These are phyloP conservation scores for Coemansia sp. DNA, from an alignment of 192 early-diverging fungal species.

Conservation along the genomic window DNA sequence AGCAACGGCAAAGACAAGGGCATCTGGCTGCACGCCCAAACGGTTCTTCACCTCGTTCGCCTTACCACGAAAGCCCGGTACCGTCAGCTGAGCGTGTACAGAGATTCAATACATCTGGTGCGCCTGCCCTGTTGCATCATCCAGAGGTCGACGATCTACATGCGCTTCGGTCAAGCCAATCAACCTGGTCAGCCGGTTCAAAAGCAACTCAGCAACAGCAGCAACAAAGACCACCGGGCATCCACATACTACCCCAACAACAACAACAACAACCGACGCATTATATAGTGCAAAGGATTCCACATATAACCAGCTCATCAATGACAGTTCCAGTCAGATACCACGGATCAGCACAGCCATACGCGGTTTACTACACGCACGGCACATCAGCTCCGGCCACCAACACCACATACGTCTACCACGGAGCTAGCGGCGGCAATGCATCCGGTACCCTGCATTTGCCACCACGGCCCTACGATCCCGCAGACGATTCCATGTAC, in stretches of 20 bases:
- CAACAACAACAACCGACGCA: background rate
- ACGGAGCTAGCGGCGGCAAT: conserved; percentile 9
- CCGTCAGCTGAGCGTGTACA: background rate
- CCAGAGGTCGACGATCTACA: conserved; percentile 50
- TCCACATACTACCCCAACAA: background rate
- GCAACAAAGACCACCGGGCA: background rate
- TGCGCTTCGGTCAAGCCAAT: conserved; percentile 33
- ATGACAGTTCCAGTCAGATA: conserved; percentile 35
- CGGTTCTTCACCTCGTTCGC: conserved; percentile 22
- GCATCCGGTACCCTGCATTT: background rate
- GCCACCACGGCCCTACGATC: background rate
- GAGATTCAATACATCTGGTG: background rate
- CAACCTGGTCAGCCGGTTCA: background rate
- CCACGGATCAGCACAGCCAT: conserved; percentile 49
- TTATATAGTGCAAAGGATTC: background rate
- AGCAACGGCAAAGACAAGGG: background rate
- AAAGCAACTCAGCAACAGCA: conserved; percentile 4
- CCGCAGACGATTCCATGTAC: background rate
- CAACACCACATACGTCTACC: conserved; percentile 14
- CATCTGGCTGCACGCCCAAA: background rate
- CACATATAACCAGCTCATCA: background rate
- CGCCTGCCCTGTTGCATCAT: conserved; percentile 1
- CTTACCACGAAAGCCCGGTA: conserved; percentile 13
- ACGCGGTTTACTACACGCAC: conserved; percentile 51
- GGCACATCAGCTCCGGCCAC: conserved; percentile 14